Evolutionary conservation across 768 basidiomycete species (phyloP), one percentile per base, ranked within the genome.

Genomic region (Rhizopogon vinicolor): DNA sequence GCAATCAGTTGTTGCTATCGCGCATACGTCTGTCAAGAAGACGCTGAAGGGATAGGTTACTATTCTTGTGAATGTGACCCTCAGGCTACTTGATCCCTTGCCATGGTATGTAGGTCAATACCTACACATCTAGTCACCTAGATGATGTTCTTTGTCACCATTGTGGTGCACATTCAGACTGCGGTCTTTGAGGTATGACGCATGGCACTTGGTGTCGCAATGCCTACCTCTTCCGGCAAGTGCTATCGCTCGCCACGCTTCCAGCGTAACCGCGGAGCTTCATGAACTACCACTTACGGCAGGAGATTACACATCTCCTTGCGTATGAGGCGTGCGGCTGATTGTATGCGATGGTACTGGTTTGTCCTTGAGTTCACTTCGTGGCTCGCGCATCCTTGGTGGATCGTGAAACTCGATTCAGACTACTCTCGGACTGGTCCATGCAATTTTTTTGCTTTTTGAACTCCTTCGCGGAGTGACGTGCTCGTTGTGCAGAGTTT

Each of bases 381-480:
- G 68, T 58, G 48, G 66, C 61, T 49, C 65, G 31, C 41, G 61
- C 46, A 54, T 48, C 29, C 44, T 53, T 16, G 10, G 29, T 41
- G 54, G 22, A 58, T 16, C 28, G 68, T 60, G 64, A 51, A 68
- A 68, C 68, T 62, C 67, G 64, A 67, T 67, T 68, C 67, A 68
- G 67, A 70, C 64, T 68, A 59, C 51, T 59, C 55, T 59, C 40
- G 50, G 43, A 14, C 58, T 59, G 58, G 49, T 52, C 49, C 54
- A 51, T 53, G 44, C 7, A 22, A 51, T 16, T 55, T 58, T 58
- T 58, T 44, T 18, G 9, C 18, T 42, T 25, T 16, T 41, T 39
- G 44, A 39, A 35, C 35, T 55, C 54, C 55, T 58, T 58, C 31
- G 57, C n/a, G 54, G 52, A 44, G 55, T 41, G 5, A 40, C 29